Base-by-base conservation (phyloP, 1,284 basidiomycete species). In the Gomphus bonarii region DNA sequence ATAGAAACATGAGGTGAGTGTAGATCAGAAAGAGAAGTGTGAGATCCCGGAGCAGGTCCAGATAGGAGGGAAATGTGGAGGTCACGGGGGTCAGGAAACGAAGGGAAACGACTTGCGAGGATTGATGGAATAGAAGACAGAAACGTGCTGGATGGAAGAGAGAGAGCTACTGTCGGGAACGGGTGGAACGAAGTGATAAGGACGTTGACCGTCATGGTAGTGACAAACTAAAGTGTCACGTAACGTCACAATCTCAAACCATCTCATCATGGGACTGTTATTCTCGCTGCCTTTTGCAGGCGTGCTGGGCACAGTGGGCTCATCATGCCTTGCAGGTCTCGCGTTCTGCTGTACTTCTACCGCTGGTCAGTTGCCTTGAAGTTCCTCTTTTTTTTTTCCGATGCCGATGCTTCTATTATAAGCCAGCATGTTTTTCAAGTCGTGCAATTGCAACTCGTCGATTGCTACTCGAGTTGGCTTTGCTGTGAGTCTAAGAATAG, bases 381-480 rank as follows among this genome's bases (percentile, higher is more conserved):
- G 20, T 50, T 8, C 25, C 31, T 12, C 51, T 3, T n/a, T 18
- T 11, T 12, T 31, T 22, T 20, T n/a, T n/a, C n/a, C 33, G 55
- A 43, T 57, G 20, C 55, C 25, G 55, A 57, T 33, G 58, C 49
- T 35, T 9, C 20, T 8, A 16, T 28, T 28, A 28, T 28, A 28
- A 44, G 38, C 54, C 44, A 61, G 42, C 38, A 95, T 97, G 75
- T 91, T 99, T 73, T 97, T 87, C 81, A 97, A 97, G 77, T 95
- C 92, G 58, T 99, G 95, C 73, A 98, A 98, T 70, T 99, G 95
- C 75, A 97, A 98, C 68, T 97, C 93, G 10, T 97, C 93, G 0
- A 98, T 99, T 63, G 95, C 95, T 0, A 99, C 95, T 38, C 87
- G 95, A 66, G 88, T 99, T 59, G 95, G 95, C 42, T 99, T 95